These are phyloP conservation scores for Rhynchosporium graminicola DNA, from an alignment of 2,329 filamentous ascomycete species.

Conservation along the genomic window DNA sequence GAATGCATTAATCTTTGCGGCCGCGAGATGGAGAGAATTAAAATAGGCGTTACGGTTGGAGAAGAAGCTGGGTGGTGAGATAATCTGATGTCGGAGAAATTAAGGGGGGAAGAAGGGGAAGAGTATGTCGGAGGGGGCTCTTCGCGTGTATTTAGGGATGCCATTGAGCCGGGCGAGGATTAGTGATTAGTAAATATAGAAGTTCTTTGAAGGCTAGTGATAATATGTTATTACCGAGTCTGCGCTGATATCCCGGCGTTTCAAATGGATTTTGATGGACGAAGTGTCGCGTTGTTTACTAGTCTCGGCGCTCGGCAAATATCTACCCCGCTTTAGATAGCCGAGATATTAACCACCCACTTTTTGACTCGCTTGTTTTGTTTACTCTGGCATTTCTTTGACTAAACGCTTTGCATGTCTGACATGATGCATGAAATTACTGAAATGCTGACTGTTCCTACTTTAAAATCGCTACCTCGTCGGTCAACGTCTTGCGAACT, in stretches of 20 bases:
- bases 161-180: no score
- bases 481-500: no score
- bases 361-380: neutral
- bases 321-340: neutral
- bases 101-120: neutral
- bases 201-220: neutral
- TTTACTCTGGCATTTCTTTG: neutral
- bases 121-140: neutral
- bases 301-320: neutral
- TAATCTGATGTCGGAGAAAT: neutral
- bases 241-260: neutral
- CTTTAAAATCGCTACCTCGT: no score
- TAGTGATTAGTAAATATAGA: neutral
- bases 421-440: no score
- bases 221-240: neutral
- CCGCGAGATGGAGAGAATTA: slow-evolving; percentile 57
- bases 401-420: no score
- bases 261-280: no score
- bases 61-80: neutral
- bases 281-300: neutral
- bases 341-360: neutral
- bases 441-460: no score
- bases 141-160: neutral
- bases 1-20: slow-evolving; percentile 69
- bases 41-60: neutral